Evolutionary conservation across 805 yeast species (phyloP).

Genomic region (Danielia reshetovae): DNA sequence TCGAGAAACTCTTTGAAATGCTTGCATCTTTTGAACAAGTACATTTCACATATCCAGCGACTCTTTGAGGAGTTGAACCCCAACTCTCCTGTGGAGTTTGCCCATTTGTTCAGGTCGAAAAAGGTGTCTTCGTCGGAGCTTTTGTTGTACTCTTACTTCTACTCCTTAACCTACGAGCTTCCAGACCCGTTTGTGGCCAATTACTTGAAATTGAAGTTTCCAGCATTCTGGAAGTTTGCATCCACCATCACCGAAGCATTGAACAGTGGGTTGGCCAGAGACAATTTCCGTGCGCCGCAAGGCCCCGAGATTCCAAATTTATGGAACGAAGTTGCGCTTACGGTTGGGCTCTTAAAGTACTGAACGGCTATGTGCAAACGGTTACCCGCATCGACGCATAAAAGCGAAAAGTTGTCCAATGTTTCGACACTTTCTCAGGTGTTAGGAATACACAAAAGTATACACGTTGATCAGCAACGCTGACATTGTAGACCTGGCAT

Average conservation of each 20-base stretch:
- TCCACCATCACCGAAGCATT: constrained; percentile 12
- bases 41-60: constrained; percentile 16
- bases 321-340: constrained; percentile 29
- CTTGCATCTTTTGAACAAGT: constrained; percentile 22
- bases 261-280: constrained; percentile 7
- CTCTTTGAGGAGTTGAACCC: constrained; percentile 14
- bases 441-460: no score
- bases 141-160: constrained; percentile 37
- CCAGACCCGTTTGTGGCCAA: constrained; percentile 39
- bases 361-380: background rate
- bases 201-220: constrained; percentile 30
- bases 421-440: no score
- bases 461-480: no score
- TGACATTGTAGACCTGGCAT: constrained; percentile 24
- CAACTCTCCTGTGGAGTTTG: constrained; percentile 11
- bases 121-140: constrained; percentile 28
- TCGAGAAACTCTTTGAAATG: constrained; percentile 31
- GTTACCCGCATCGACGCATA: constrained; percentile 10
- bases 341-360: constrained; percentile 4
- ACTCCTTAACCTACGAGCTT: constrained; percentile 28
- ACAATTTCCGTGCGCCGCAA: constrained; percentile 20
- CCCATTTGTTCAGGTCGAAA: constrained; percentile 15
- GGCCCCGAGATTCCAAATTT: constrained; percentile 32
- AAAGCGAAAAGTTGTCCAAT: no score
- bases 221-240: constrained; percentile 21